These are phyloP conservation scores for Populus simonii DNA, from an alignment of 345 rosid genomes.

Conservation along the genomic window DNA sequence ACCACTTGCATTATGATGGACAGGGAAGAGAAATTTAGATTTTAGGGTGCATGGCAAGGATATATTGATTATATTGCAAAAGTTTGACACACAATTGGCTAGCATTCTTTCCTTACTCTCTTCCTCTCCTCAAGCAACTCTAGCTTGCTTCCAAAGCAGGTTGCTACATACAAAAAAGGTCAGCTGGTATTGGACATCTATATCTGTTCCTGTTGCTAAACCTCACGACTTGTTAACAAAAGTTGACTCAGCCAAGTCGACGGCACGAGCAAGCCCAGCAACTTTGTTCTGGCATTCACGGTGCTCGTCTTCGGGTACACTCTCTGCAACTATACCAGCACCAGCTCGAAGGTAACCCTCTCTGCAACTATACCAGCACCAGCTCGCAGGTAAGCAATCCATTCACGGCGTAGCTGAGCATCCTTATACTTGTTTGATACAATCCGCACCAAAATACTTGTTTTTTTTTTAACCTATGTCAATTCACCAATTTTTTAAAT, in stretches of 20 bases:
- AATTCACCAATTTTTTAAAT: no score
- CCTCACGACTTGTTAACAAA: slow-evolving; percentile 45
- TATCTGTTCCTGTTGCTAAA: neutral
- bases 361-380: slow-evolving; percentile 88
- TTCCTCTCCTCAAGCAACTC: neutral
- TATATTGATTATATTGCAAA: no score
- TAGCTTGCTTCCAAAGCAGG: slow-evolving; percentile 1
- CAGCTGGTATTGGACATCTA: neutral
- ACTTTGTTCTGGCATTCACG: slow-evolving; percentile 77
- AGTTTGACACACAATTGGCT: neutral
- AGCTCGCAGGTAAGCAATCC: slow-evolving; percentile 84
- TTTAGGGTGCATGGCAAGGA: no score
- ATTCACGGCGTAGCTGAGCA: slow-evolving; percentile 47
- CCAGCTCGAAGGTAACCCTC: slow-evolving; percentile 90
- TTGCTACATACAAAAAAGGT: neutral
- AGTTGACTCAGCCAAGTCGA: slow-evolving; percentile 77
- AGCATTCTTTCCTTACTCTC: neutral
- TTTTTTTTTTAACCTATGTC: no score
- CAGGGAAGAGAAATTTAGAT: no score
- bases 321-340: slow-evolving; percentile 80
- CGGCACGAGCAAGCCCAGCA: slow-evolving; percentile 77
- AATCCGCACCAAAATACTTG: no score
- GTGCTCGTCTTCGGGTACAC: slow-evolving; percentile 70
- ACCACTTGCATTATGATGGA: no score
- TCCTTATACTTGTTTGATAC: slow-evolving; percentile 30